Evolutionary conservation across 495 filamentous ascomycete species (phyloP), one percentile per base, ranked within the genome.

Genomic region (Letharia columbiana): DNA sequence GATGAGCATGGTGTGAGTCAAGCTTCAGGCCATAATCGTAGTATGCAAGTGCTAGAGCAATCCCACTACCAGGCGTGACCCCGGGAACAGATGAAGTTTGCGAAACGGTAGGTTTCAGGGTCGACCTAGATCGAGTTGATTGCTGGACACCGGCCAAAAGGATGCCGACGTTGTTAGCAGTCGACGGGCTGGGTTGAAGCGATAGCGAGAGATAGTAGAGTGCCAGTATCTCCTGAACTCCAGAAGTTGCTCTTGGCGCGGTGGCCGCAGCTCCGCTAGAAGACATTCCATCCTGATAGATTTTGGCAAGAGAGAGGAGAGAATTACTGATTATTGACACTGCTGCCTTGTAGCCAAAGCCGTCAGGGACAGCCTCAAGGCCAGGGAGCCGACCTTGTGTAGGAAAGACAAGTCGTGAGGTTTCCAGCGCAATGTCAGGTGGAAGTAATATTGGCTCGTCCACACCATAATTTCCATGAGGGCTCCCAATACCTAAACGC

Each of bases 101-200:
- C 40, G 71, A 74, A 54, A 77, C 75, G 4, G 73, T 75, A 62
- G 71, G 75, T 9, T 75, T 66, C 11, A 45, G 42, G 37, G 78
- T 69, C 11, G 76, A 72, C 70, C 70, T 77, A 11, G 74, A 70
- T n/a, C 83, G 74, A 10, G 83, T 77, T 44, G 86, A 83, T 69
- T 96, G 91, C 68, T 97, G 94, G 23, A 99, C 89, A 59, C 94
- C 91, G 3, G 94, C 95, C 40, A 99, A 84, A 41, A 99, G 79
- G 63, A 99, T 99, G 7, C 94, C 94, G 52, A 99, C 95, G 74
- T 99, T 99, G 71, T 99, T 99, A 17, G 94, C 94, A 0, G 94
- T 99, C 9, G 95, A 98, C 31, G 94, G 94, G 71, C 94, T 98
- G 31, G 94, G 92, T 66, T 96, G 93, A 12, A 99, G 81, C 0